Evolutionary conservation across 805 yeast genomes (phyloP).

Genomic region (Kuraishia ogatae): DNA sequence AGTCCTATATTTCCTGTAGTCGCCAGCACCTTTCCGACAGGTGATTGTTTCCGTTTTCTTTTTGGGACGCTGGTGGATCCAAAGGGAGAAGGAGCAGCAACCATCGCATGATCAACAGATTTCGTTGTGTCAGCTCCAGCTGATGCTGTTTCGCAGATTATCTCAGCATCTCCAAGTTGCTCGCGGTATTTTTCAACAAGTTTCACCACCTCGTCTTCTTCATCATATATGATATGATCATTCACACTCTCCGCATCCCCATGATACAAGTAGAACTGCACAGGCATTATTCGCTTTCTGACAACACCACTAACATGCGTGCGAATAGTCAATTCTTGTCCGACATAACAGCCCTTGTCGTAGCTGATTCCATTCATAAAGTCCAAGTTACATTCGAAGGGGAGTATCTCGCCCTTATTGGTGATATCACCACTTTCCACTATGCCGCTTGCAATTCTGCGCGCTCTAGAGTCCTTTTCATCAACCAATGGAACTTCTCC

Average conservation of each 20-base stretch:
- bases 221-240: neutral
- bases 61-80: slow-evolving; percentile 17
- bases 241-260: slow-evolving; percentile 2
- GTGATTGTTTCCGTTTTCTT: slow-evolving; percentile 28
- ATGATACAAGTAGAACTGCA: slow-evolving; percentile 25
- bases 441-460: slow-evolving; percentile 37
- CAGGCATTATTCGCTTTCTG: slow-evolving; percentile 78
- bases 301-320: slow-evolving; percentile 76
- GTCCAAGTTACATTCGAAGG: slow-evolving; percentile 81
- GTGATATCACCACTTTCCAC: slow-evolving; percentile 47
- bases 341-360: slow-evolving; percentile 93
- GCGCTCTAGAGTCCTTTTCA: slow-evolving; percentile 26
- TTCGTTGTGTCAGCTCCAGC: too few species aligned
- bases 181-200: neutral
- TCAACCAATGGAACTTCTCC: slow-evolving; percentile 3
- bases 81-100: slow-evolving; percentile 25
- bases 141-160: neutral
- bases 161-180: neutral
- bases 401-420: slow-evolving; percentile 46
- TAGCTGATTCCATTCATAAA: slow-evolving; percentile 72
- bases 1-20: slow-evolving; percentile 56
- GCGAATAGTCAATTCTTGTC: slow-evolving; percentile 91
- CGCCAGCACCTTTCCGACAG: slow-evolving; percentile 56
- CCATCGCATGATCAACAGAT: neutral
- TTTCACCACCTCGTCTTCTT: neutral